These are phyloP conservation scores for Globisporangium alternatum DNA, from an alignment of 352 stramenopile species.

Conservation along the genomic window DNA sequence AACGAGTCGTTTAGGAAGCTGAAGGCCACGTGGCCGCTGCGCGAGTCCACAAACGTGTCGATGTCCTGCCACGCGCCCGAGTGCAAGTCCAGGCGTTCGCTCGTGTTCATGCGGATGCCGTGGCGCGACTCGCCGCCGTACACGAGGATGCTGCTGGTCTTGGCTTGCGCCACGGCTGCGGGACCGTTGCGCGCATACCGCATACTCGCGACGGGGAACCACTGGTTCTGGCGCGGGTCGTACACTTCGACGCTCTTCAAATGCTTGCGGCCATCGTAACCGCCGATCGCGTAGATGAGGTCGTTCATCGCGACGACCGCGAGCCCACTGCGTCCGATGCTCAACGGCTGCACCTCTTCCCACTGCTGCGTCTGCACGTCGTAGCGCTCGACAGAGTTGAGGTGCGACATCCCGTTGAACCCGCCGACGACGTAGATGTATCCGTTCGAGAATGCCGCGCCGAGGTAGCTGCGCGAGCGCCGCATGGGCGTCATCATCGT, in stretches of 20 bases:
- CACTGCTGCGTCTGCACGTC: slow-evolving; percentile 40
- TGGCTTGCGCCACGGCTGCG: slow-evolving; percentile 40
- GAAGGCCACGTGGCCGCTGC: slow-evolving; percentile 62
- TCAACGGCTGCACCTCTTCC: slow-evolving; percentile 50
- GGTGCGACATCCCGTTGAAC: slow-evolving; percentile 67
- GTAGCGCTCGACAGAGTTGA: slow-evolving; percentile 56
- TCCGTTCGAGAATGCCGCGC: slow-evolving; percentile 35
- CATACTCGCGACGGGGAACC: slow-evolving; percentile 46
- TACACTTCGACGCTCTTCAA: slow-evolving; percentile 67
- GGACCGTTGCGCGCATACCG: slow-evolving; percentile 59
- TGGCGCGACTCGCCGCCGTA: slow-evolving; percentile 70
- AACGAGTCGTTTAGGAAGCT: slow-evolving; percentile 63
- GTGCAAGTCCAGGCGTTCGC: slow-evolving; percentile 46
- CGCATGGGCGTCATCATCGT: slow-evolving; percentile 48
- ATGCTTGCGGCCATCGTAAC: slow-evolving; percentile 65
- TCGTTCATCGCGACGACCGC: slow-evolving; percentile 45
- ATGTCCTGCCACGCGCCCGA: slow-evolving; percentile 45
- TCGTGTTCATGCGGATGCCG: slow-evolving; percentile 60
- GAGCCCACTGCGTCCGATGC: slow-evolving; percentile 54
- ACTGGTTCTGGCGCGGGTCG: slow-evolving; percentile 44
- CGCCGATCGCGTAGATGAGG: slow-evolving; percentile 59
- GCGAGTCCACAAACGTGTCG: slow-evolving; percentile 53
- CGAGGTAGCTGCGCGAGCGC: slow-evolving; percentile 60
- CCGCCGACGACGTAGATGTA: slow-evolving; percentile 67
- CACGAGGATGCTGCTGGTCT: slow-evolving; percentile 52